phyloP scores from a whole-genome alignment of 108 stramenopile genomes.

The Skeletonema potamos region DNA sequence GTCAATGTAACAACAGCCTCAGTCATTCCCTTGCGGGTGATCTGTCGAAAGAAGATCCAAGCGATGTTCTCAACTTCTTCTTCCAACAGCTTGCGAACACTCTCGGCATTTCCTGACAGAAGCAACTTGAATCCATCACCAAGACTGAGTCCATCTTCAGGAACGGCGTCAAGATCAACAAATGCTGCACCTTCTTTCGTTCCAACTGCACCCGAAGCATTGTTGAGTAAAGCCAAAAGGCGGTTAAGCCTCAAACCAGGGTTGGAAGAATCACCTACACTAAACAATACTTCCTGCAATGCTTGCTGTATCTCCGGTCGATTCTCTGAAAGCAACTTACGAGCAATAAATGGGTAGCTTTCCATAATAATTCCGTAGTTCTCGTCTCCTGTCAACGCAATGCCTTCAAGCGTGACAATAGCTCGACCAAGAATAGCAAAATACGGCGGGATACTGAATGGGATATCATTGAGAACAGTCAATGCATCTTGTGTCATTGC shows the following conservation, averaged over 20 bases:
- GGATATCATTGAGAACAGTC: slow-evolving; percentile 88
- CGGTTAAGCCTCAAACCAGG: slow-evolving; percentile 69
- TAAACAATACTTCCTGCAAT: slow-evolving; percentile 84
- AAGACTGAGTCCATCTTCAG: slow-evolving; percentile 74
- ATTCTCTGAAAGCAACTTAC: slow-evolving; percentile 79
- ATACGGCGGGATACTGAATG: slow-evolving; percentile 85
- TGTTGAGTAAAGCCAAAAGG: slow-evolving; percentile 78
- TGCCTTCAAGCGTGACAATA: slow-evolving; percentile 90
- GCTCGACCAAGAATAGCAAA: slow-evolving; percentile 71
- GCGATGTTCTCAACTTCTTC: slow-evolving; percentile 76
- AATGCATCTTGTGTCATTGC: slow-evolving; percentile 76
- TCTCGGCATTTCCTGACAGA: slow-evolving; percentile 69
- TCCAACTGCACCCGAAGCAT: slow-evolving; percentile 71
- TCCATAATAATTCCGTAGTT: slow-evolving; percentile 90
- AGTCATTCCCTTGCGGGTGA: slow-evolving; percentile 65
- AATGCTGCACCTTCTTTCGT: slow-evolving; percentile 77
- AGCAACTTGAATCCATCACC: slow-evolving; percentile 71
- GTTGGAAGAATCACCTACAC: slow-evolving; percentile 40
- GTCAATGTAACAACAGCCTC: slow-evolving; percentile 71
- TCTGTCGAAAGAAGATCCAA: slow-evolving; percentile 78
- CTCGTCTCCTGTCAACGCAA: slow-evolving; percentile 83
- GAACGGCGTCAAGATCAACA: slow-evolving; percentile 85
- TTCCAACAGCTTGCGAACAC: slow-evolving; percentile 73
- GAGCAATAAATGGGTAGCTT: slow-evolving; percentile 87
- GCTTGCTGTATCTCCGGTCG: slow-evolving; percentile 80